Evolutionary conservation across 371 early-diverging fungal genomes (phyloP), one percentile per base, ranked within the genome.

Genomic region (Fennellomyces sp.): DNA sequence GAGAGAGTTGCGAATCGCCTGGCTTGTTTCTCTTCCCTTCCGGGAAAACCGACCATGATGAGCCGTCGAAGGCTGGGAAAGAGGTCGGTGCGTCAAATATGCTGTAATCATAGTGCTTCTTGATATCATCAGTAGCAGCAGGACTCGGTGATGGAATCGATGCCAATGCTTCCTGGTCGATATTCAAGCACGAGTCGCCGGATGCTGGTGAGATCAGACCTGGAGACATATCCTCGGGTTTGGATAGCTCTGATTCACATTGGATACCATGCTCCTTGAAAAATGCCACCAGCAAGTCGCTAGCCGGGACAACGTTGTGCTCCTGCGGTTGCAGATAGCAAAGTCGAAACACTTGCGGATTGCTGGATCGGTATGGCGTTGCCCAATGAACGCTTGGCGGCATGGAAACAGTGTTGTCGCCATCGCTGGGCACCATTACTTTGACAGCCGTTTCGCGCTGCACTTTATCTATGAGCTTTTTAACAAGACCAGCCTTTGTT

Each of bases 31-130:
- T 50, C 17, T 56, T 54, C 7, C 21, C 58, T 33, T 36, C 49
- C n/a, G 52, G 60, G 28, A 60, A 60, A 23, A 60, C 51, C 2
- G 52, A 51, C 60, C 60, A 60, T 2, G 52, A 35, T 2, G 60
- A 51, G 2, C 60, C 60, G 15, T 60, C 60, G 41, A 60, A 60
- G 21, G 60, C 60, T 7, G 60, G 31, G 19, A 60, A 30, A 12
- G 49, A 36, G 13, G 45, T 31, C 7, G 60, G 52, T 29, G 35
- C 41, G 42, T 52, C 52, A 13, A 60, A 52, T 19, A 60, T 27
- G 29, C 36, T 56, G 23, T 42, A 56, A 5, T 52, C 52, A 29
- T 19, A 19, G n/a, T 33, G 42, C 26, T 60, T 49, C 35, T 26
- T 35, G 26, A 35, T 33, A 52, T 60, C 45, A 41, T 60, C 52